Conservation (phyloP, 148 eudicot genomes). For the Vaccinium corymbosum region DNA sequence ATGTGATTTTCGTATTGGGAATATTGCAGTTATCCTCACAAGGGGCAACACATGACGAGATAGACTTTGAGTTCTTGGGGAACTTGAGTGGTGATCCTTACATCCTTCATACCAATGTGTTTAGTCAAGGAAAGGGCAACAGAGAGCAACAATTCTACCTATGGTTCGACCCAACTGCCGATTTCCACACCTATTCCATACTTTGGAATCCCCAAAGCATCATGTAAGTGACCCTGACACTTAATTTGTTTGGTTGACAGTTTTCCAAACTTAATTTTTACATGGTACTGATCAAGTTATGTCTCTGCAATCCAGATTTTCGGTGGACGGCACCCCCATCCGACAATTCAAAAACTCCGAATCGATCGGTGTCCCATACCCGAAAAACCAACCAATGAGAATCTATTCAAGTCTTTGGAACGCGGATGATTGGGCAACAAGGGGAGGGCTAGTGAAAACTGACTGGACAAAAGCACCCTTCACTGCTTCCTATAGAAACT, state of each 20-base stretch:
- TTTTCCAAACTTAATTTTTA: no score
- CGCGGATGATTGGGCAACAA: slow-evolving; percentile 38
- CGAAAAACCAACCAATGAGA: slow-evolving; percentile 34
- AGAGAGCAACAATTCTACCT: slow-evolving; percentile 38
- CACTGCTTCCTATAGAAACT: slow-evolving; percentile 33
- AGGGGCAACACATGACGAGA: slow-evolving; percentile 36
- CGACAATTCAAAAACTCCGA: slow-evolving; percentile 33
- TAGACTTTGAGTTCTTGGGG: slow-evolving; percentile 46
- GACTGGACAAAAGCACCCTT: slow-evolving; percentile 37
- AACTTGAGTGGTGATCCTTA: slow-evolving; percentile 41
- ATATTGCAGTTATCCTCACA: slow-evolving; percentile 34
- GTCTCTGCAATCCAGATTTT: slow-evolving; percentile 16
- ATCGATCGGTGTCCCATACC: slow-evolving; percentile 28
- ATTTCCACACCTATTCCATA: slow-evolving; percentile 36
- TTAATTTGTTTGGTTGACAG: no score
- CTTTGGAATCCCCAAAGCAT: slow-evolving; percentile 38
- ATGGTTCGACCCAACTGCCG: slow-evolving; percentile 40
- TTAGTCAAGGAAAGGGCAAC: slow-evolving; percentile 34
- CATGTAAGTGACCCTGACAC: slow-evolving; percentile 20
- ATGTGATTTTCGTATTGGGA: not conserved
- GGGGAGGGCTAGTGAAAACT: slow-evolving; percentile 35
- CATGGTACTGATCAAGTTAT: not conserved
- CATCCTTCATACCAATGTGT: slow-evolving; percentile 36
- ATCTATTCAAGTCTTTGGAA: slow-evolving; percentile 34
- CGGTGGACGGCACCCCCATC: slow-evolving; percentile 31